Evolutionary conservation across 805 yeast genomes (phyloP).

Genomic region (Wickerhamomyces bisporus): DNA sequence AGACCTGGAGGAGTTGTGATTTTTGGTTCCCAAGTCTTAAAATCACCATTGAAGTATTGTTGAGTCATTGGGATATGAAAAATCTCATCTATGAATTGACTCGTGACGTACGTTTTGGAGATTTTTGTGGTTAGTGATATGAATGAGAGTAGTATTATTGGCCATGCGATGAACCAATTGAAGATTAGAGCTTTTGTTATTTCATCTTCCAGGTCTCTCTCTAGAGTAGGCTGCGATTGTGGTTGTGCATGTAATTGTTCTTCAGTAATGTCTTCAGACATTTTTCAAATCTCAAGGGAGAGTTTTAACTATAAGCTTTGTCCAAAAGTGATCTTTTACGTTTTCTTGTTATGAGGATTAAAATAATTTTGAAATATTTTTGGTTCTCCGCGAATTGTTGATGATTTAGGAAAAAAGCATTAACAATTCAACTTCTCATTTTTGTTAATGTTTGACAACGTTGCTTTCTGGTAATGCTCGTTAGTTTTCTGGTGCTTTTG

Average conservation of each 20-base stretch:
- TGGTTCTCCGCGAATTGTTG: too few species aligned
- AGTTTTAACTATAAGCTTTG: too few species aligned
- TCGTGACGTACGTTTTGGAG: slow-evolving; percentile 26
- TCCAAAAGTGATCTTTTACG: too few species aligned
- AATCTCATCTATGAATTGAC: slow-evolving; percentile 58
- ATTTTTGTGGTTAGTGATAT: slow-evolving; percentile 23
- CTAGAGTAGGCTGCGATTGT: background rate
- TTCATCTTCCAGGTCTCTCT: slow-evolving; percentile 21
- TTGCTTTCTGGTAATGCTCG: too few species aligned
- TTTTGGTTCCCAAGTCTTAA: slow-evolving; percentile 74
- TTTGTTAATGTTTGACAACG: too few species aligned
- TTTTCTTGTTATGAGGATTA: too few species aligned
- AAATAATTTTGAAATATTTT: too few species aligned
- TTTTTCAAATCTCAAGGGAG: too few species aligned
- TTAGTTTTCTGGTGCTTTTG: too few species aligned
- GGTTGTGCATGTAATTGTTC: background rate
- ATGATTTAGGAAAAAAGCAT: too few species aligned
- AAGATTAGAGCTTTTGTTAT: slow-evolving; percentile 23
- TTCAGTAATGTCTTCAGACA: background rate
- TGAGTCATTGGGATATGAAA: slow-evolving; percentile 83
- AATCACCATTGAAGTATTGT: slow-evolving; percentile 56
- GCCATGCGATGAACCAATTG: slow-evolving; percentile 29
- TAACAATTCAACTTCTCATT: too few species aligned
- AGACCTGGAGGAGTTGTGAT: slow-evolving; percentile 97
- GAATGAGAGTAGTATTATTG: slow-evolving; percentile 24